Percentiles rank a stretch among this genome's conserved stretches.
These are phyloP conservation scores for Jamesozyma jinghongensis DNA, from an alignment of 805 yeast genomes.

Conservation along the genomic window DNA sequence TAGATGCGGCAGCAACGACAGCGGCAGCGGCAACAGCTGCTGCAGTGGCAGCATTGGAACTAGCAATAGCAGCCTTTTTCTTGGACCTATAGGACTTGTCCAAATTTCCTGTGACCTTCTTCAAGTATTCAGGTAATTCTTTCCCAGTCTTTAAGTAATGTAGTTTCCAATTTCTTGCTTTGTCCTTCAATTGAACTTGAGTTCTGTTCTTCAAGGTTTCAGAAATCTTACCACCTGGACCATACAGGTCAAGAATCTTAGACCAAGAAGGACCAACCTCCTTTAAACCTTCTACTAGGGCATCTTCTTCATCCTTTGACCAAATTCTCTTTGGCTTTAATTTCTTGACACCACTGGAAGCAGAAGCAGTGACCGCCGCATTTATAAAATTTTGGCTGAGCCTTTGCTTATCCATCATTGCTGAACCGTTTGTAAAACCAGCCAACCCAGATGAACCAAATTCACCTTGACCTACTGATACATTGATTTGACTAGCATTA, in stretches of 20 bases:
- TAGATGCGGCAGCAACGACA: background rate
- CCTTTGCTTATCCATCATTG: background rate
- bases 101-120: constrained; percentile 79
- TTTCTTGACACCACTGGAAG: constrained; percentile 17
- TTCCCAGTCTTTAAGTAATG: constrained; percentile 65
- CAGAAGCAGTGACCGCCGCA: constrained; percentile 21
- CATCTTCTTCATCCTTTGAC: constrained; percentile 83
- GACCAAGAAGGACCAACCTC: constrained; percentile 90
- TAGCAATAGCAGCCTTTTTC: constrained; percentile 11
- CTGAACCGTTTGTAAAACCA: background rate
- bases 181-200: constrained; percentile 89
- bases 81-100: constrained; percentile 44
- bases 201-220: constrained; percentile 81
- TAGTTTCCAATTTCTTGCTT: constrained; percentile 93
- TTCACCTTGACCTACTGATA: background rate
- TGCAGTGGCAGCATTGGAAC: background rate
- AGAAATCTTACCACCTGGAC: constrained; percentile 82
- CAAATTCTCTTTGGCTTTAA: constrained; percentile 38
- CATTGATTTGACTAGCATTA: background rate
- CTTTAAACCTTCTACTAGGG: constrained; percentile 71
- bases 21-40: background rate
- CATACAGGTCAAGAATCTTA: constrained; percentile 78
- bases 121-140: constrained; percentile 71
- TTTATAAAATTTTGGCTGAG: constrained; percentile 13
- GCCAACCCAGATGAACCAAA: background rate